Evolutionary conservation across 2,329 filamentous ascomycete species (phyloP), one percentile per base, ranked within the genome.

Genomic region (Pseudogymnoascus sp.): DNA sequence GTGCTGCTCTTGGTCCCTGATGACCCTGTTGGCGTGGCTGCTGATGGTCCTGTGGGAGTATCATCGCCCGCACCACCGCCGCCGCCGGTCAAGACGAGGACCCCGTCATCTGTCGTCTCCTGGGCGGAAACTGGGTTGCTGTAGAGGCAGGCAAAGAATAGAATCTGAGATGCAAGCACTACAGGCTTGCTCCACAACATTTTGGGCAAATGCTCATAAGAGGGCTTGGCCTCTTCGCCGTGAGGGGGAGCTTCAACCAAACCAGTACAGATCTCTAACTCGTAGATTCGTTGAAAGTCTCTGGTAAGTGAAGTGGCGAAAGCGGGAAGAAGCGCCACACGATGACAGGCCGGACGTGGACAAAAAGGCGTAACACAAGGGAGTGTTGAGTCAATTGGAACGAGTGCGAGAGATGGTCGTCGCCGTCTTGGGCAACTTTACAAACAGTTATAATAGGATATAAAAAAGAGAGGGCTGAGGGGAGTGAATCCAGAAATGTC

Each of bases 1-100:
- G 57, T 58, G 4, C 61, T 62, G 6, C 65, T 63, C 9, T 62
- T 39, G n/a, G 58, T 64, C 0, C 63, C 65, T 58, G 66, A 61
- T 2, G 22, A 50, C 22, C 22, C 11, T n/a, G 22, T 28, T n/a
- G 41, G 11, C 6, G 54, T 37, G 54, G 54, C 18, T 34, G 8
- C 14, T 30, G 22, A 16, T 50, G 43, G 7, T 28, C 14, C 43
- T 11, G 43, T 50, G 1, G 43, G 4, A 6, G 43, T 16, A 50
- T 50, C 43, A 11, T 22, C 22, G 22, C 43, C 43, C 1, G 14
- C 14, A 25, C n/a, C 37, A 12, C 38, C 38, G 38, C 38, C 38
- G 1, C 4, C 20, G 18, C 43, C 43, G 22, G 43, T 50, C 43
- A 50, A 16, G 16, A 50, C 14, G 2, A 50, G 43, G n/a, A 50